Percentiles rank a stretch among this genome's conserved stretches.
Evolutionary conservation across 164 flowering plant species (phyloP).

Genomic region (Vitis labrusca): DNA sequence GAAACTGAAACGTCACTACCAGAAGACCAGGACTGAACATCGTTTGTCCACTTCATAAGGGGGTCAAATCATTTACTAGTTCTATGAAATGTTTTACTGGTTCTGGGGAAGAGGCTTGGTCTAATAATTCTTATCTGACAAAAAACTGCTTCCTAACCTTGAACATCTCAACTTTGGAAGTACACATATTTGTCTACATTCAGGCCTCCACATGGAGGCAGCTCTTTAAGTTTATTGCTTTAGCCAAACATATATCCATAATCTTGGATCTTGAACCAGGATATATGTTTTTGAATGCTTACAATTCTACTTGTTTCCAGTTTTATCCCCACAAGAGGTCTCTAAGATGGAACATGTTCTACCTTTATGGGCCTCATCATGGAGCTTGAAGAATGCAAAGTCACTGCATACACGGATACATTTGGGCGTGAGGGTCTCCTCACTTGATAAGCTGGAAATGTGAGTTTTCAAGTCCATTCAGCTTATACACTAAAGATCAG

Average conservation of each 20-base stretch:
- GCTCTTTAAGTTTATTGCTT: not conserved
- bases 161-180: too few species aligned
- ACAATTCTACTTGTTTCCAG: constrained; percentile 47
- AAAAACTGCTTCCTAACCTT: not conserved
- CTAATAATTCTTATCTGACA: not conserved
- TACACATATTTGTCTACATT: too few species aligned
- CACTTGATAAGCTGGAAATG: constrained; percentile 61
- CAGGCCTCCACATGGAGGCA: too few species aligned
- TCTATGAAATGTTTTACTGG: too few species aligned
- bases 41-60: not conserved
- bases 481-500: not conserved
- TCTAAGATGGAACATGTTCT: constrained; percentile 83
- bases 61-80: not conserved
- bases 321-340: constrained; percentile 81
- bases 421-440: constrained; percentile 74
- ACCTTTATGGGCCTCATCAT: constrained; percentile 56
- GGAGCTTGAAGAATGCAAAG: constrained; percentile 39
- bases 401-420: constrained; percentile 38
- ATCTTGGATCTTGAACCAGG: not conserved
- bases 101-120: not conserved
- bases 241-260: not conserved
- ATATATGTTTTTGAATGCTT: constrained; percentile 11
- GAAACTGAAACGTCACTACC: not conserved
- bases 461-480: constrained; percentile 37
- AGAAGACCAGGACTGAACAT: not conserved